Evolutionary conservation across 2,329 filamentous ascomycete genomes (phyloP).

Genomic region (Colletotrichum cordylinicola): DNA sequence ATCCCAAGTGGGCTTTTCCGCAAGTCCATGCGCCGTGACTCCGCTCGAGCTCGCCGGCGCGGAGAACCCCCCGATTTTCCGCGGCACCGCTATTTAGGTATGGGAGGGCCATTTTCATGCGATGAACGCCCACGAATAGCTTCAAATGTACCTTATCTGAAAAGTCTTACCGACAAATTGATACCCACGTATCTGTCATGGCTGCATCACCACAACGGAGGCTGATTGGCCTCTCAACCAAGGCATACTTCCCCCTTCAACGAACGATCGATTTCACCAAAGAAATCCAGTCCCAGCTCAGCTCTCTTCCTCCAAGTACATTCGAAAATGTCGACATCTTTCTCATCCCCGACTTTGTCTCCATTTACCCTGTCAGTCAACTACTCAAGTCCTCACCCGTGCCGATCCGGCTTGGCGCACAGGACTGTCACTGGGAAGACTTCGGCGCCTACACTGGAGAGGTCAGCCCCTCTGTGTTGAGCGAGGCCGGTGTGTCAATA

Average conservation of each 20-base stretch:
- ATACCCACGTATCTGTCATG: background rate
- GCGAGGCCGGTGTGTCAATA: conserved; percentile 71
- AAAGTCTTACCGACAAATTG: background rate
- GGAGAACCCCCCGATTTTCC: background rate
- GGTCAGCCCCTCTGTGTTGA: conserved; percentile 72
- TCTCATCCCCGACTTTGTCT: conserved; percentile 79
- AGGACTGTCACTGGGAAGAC: conserved; percentile 76
- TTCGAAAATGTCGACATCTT: conserved; percentile 65
- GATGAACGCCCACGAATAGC: background rate
- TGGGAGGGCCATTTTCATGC: background rate
- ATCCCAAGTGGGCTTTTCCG: background rate
- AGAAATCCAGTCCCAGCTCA: conserved; percentile 51
- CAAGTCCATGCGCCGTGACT: background rate
- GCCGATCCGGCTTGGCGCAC: conserved; percentile 66
- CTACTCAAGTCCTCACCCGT: conserved; percentile 54
- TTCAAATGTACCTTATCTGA: background rate
- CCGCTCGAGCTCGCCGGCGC: background rate
- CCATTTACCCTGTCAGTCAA: conserved; percentile 59
- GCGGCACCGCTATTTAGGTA: background rate
- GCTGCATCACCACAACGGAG: conserved; percentile 46
- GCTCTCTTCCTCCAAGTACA: conserved; percentile 37
- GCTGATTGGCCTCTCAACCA: conserved; percentile 76
- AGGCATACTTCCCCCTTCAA: conserved; percentile 79
- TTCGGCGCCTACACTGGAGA: conserved; percentile 80
- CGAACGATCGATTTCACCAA: conserved; percentile 64